Base-by-base conservation (phyloP, 2,329 filamentous ascomycete species). In the Ophiostoma piceae region DNA sequence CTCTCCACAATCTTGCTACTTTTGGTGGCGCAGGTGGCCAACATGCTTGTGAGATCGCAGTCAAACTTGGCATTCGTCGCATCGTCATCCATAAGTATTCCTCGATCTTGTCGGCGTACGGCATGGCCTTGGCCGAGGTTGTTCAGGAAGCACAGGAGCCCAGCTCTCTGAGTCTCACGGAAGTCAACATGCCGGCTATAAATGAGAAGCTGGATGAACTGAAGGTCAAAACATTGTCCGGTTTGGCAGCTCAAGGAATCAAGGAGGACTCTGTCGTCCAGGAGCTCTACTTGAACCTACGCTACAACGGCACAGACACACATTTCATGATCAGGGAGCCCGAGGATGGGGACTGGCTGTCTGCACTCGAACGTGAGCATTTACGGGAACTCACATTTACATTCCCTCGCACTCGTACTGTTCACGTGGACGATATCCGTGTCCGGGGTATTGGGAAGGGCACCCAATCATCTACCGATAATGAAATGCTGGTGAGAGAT, bases 21-120 rank as follows among this genome's bases (percentile, higher is more conserved):
- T 97, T 97, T 79, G 94, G 94, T 57, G 94, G 94, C 70, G 94
- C 94, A 0, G 94, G 94, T 66, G 93, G 93, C 0, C 93, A 96
- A 76, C 93, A 96, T 75, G 93, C 93, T 1, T 91, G 94, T 26
- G 91, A 92, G 0, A 95, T 96, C 73, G 93, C 92, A 1, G 88
- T 92, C 74, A 91, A 91, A 1, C 82, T 97, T 0, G 92, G 92
- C 0, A 93, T 97, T 72, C 86, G 85, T 37, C 92, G 95, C 76
- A 94, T 96, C 37, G 82, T 97, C 8, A 84, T 96, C 1, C 93
- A 96, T 77, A 83, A 90, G 67, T 96, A 96, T 77, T 95, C 92
- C 0, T 96, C 92, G 0, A 91, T 97, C 0, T 83, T 96, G 0
- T 96, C 92, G 0, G 93, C 93, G 0, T 96, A 96, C 74, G 93